Evolutionary conservation across 106 monocot species (phyloP), one percentile per base, ranked within the genome.

Genomic region (Triglochin maritima): DNA sequence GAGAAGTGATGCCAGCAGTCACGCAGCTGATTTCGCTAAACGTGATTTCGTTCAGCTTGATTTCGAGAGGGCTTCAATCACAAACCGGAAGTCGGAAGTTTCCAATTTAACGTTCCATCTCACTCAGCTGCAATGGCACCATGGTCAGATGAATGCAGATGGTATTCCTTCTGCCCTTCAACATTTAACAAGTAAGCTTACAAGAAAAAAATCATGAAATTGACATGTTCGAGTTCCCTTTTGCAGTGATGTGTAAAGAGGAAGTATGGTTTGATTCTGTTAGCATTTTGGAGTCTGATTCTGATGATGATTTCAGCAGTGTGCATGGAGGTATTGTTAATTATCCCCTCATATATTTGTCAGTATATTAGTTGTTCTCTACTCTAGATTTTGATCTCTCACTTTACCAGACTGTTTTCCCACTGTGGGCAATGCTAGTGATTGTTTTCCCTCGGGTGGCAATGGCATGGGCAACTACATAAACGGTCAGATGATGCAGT

Each of bases 251-350:
- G 43, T 71, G 81, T 57, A 82, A 85, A 59, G 89, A 86, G 69
- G 90, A 90, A 65, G 68, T 76, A 11, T 90, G 90, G 86, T 90
- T 86, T 62, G 86, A 90, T 51, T 89, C 86, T 17, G 68, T 86
- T 44, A 89, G 89, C 49, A 83, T 89, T 57, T 66, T 83, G 58
- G 89, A 86, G 57, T 85, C 85, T 56, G 89, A 89, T 54, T 81
- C 85, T 45, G 89, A 89, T 63, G 89, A 89, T 70, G 89, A 89
- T 66, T 86, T 83, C 68, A 73, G 69, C 14, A 89, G 89, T 62
- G 85, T 83, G 51, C 81, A 83, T 75, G 89, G 89, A 83, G 89
- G 89, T 86, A 74, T 52, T 0, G 4, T 12, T 17, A 53, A 60
- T 46, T 61, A 12, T 15, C 8, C 9, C 29, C 62, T 10, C n/a